These are phyloP conservation scores for Aureobasidium sp. DNA, from an alignment of 2,329 filamentous ascomycete species.

Conservation along the genomic window DNA sequence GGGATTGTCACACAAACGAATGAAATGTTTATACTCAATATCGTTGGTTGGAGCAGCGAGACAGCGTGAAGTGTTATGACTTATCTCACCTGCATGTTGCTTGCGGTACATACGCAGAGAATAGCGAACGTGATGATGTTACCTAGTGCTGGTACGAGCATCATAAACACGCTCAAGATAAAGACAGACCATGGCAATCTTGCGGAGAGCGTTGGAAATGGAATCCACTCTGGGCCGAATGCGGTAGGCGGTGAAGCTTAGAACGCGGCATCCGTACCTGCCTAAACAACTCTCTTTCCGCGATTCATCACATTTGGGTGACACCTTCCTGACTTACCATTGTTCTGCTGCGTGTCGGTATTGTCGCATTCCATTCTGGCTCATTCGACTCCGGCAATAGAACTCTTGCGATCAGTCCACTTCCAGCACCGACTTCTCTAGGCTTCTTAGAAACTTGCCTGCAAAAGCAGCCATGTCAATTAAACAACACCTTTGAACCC, in stretches of 20 bases:
- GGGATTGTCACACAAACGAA: constrained; percentile 8
- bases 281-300: constrained; percentile 14
- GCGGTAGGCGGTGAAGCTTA: constrained; percentile 7
- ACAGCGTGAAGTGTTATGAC: neutral
- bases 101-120: neutral
- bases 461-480: constrained; percentile 13
- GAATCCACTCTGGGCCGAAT: constrained; percentile 8
- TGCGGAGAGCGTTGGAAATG: neutral
- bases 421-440: neutral
- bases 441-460: constrained; percentile 1
- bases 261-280: constrained; percentile 9
- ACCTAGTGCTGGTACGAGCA: neutral
- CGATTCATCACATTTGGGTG: neutral
- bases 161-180: constrained; percentile 1
- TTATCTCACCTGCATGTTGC: neutral
- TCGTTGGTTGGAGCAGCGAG: neutral
- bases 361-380: neutral
- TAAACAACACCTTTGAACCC: neutral
- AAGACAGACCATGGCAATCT: neutral
- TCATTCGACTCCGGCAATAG: neutral
- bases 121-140: neutral
- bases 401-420: neutral
- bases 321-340: constrained; percentile 5
- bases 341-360: neutral
- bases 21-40: constrained; percentile 9